phyloP scores from a whole-genome alignment of 169 alveolate species.

The Nephromyces sp. region DNA sequence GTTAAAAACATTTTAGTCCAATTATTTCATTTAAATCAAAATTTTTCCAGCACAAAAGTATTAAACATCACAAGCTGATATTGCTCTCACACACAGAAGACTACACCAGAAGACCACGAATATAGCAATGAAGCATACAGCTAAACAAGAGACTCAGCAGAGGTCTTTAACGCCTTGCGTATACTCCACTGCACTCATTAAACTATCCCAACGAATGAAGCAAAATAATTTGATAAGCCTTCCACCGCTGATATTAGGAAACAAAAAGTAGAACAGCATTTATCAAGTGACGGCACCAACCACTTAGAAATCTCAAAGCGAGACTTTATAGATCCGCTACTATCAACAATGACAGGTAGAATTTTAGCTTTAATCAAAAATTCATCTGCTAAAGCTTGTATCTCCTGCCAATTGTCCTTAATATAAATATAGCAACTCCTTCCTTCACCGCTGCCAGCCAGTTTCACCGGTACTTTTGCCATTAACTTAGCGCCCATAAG shows the following conservation, averaged over 20 bases:
- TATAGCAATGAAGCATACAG: too few relatives aligned
- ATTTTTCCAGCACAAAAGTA: too few relatives aligned
- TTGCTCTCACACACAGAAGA: too few relatives aligned
- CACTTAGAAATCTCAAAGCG: not conserved
- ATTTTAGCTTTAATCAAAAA: not conserved
- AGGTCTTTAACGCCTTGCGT: too few relatives aligned
- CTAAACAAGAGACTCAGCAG: too few relatives aligned
- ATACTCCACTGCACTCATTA: not conserved
- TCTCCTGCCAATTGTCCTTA: constrained; percentile 54
- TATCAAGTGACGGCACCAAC: too few relatives aligned
- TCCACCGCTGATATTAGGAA: not conserved
- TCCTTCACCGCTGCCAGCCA: constrained; percentile 65
- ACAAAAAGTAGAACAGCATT: not conserved
- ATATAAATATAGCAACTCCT: constrained; percentile 64
- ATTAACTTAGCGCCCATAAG: constrained; percentile 44
- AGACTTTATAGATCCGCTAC: not conserved
- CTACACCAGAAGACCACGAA: too few relatives aligned
- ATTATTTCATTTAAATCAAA: too few relatives aligned
- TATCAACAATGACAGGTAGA: not conserved
- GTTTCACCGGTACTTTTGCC: constrained; percentile 56
- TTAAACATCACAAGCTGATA: too few relatives aligned
- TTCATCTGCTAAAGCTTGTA: not conserved
- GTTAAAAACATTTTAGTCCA: too few relatives aligned
- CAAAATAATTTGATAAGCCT: not conserved
- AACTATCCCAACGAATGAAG: not conserved